phyloP scores from a whole-genome alignment of 2,329 filamentous ascomycete species.

The Ceratocystis cubensis region DNA sequence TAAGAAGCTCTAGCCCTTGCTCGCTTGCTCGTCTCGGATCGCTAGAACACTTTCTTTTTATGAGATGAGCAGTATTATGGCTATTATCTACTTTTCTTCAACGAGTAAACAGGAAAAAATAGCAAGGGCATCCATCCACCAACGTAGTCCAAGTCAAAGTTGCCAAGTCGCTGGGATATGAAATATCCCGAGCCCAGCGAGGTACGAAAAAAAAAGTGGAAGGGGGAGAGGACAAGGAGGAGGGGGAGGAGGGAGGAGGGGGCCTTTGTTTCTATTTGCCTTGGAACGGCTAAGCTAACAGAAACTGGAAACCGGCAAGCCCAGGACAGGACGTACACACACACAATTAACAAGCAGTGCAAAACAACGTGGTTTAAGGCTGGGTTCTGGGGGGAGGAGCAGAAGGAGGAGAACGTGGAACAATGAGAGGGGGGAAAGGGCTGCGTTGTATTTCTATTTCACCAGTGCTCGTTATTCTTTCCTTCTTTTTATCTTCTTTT shows the following conservation, averaged over 20 bases:
- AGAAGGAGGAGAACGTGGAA: background rate
- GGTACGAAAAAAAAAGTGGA: no score
- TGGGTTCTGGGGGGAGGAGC: background rate
- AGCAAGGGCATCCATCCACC: background rate
- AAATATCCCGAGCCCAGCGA: background rate
- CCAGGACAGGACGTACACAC: background rate
- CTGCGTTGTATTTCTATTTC: conserved; percentile 6
- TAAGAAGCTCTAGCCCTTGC: background rate
- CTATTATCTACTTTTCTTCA: background rate
- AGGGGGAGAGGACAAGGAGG: background rate
- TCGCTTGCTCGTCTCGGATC: background rate
- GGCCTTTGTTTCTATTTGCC: conserved; percentile 2
- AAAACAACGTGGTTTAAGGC: background rate
- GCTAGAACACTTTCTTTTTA: background rate
- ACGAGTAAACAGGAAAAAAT: background rate
- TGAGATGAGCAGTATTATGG: background rate
- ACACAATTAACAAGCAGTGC: no score
- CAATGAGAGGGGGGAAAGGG: background rate
- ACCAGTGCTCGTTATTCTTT: conserved; percentile 9
- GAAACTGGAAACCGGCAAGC: conserved; percentile 1
- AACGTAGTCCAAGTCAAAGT: no score
- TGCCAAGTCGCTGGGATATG: background rate
- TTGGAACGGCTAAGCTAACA: background rate
- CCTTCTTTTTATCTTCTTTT: background rate
- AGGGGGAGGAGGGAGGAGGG: background rate